phyloP scores from a whole-genome alignment of 371 early-diverging fungal genomes.

The Ordospora pajunii region DNA sequence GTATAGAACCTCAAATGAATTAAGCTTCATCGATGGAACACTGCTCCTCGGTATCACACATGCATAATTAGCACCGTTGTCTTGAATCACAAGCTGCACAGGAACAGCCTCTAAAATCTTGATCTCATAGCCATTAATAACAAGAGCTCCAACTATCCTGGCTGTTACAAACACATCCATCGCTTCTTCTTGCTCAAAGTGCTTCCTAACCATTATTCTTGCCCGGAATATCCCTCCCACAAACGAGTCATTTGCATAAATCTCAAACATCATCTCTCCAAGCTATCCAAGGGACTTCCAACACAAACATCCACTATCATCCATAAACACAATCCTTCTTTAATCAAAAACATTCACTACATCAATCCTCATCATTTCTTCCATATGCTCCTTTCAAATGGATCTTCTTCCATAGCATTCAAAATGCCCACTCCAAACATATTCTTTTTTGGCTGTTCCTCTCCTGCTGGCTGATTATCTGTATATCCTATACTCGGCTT shows the following conservation, averaged over 20 bases:
- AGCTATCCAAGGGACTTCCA: too few relatives aligned
- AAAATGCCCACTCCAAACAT: background rate
- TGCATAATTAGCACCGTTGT: background rate
- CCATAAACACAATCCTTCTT: background rate
- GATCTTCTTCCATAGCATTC: background rate
- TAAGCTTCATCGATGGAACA: background rate
- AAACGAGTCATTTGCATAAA: background rate
- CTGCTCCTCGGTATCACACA: background rate
- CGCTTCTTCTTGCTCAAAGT: background rate
- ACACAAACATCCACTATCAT: too few relatives aligned
- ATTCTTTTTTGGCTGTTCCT: background rate
- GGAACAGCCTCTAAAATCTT: background rate
- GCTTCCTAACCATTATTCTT: background rate
- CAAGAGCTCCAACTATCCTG: background rate
- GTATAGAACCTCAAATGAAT: background rate
- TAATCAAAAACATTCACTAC: background rate
- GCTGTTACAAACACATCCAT: background rate
- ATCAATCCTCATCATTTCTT: background rate
- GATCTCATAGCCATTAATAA: background rate
- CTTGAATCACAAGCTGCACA: background rate
- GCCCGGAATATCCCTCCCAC: background rate
- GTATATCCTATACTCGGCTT: constrained; percentile 8
- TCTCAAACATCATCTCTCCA: background rate
- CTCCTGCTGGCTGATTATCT: background rate
- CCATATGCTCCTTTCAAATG: background rate